These are phyloP conservation scores for Trypanosoma grayi DNA, from an alignment of 208 protist species.

Conservation along the genomic window DNA sequence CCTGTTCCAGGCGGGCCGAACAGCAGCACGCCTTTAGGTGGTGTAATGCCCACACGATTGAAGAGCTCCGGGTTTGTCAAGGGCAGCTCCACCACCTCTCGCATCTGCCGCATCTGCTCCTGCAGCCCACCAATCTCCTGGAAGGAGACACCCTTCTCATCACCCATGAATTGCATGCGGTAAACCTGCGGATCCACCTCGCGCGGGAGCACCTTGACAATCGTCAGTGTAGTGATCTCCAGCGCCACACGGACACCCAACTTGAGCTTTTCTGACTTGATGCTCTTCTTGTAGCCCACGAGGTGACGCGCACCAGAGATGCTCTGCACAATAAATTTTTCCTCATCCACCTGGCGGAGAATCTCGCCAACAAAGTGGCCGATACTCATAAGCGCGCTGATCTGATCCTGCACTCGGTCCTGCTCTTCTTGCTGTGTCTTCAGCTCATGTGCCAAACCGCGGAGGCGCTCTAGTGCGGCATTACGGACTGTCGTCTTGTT, in stretches of 20 bases:
- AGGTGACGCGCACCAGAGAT: constrained; percentile 98
- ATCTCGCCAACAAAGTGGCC: constrained; percentile 99
- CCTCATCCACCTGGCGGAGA: constrained; percentile 93
- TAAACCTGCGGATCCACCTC: constrained; percentile 99
- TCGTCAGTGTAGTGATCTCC: constrained; percentile 99
- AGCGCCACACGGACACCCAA: constrained; percentile 97
- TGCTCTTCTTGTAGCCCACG: constrained; percentile 95
- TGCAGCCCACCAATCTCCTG: constrained; percentile 97
- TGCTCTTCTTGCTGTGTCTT: constrained; percentile 86
- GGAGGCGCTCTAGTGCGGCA: constrained; percentile 49
- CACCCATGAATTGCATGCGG: constrained; percentile 98
- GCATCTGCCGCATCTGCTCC: constrained; percentile 98
- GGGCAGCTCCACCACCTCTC: constrained; percentile 99
- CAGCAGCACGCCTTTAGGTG: constrained; percentile 99
- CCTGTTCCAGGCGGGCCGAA: constrained; percentile 98
- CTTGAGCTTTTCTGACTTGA: constrained; percentile 94
- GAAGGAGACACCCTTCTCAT: constrained; percentile 94
- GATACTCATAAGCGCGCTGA: constrained; percentile 98
- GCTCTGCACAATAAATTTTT: constrained; percentile 99
- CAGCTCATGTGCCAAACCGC: constrained; percentile 37
- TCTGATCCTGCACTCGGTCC: constrained; percentile 96
- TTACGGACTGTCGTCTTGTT: constrained; percentile 60
- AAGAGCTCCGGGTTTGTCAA: constrained; percentile 99
- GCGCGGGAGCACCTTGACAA: constrained; percentile 98
- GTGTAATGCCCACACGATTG: constrained; percentile 98